Base-by-base conservation (phyloP, 768 basidiomycete species). In the Podaxis rugospora region DNA sequence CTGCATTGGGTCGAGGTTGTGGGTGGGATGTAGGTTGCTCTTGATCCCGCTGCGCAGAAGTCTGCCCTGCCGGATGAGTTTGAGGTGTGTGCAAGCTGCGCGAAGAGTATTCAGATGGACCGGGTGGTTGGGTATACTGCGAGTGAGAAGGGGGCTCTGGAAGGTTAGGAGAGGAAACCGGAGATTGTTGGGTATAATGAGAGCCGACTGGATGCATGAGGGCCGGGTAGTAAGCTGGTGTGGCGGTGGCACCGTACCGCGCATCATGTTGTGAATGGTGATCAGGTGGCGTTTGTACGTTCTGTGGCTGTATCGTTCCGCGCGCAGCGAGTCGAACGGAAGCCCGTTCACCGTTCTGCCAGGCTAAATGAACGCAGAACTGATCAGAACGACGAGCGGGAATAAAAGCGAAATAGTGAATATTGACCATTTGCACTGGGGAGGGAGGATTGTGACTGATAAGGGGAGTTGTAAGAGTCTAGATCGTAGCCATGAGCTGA, bases 251-350 rank as follows among this genome's bases (percentile, higher is more conserved):
- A 73, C 70, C 46, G 70, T 67, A 66, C 74, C 76, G 51, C 72
- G 72, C 62, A 71, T 58, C 51, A 49, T 71, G 58, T 66, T 64
- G 72, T 64, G 40, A 65, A 66, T 23, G 66, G 49, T 62, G 68
- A 16, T 63, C 55, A 16, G 65, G 63, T 11, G 76, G 46, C 56
- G 46, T 9, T 32, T 49, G 56, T 16, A 37, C 9, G 47, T 49
- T 23, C 23, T 57, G 46, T 28, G 57, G 71, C 53, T 72, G 69
- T 14, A 69, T 67, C 28, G 75, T 72, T 50, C 72, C 80, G 49
- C 85, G 83, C 36, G 84, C 83, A 49, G 79, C 81, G 66, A 87
- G 65, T 65, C 85, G 85, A 70, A 86, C 70, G 68, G 85, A 84
- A 58, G 77, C 83, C 61, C 87, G 74, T 66, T 86, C 81, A 68